Base-by-base conservation (phyloP, 305 asterid genomes). In the Lippia alba region DNA sequence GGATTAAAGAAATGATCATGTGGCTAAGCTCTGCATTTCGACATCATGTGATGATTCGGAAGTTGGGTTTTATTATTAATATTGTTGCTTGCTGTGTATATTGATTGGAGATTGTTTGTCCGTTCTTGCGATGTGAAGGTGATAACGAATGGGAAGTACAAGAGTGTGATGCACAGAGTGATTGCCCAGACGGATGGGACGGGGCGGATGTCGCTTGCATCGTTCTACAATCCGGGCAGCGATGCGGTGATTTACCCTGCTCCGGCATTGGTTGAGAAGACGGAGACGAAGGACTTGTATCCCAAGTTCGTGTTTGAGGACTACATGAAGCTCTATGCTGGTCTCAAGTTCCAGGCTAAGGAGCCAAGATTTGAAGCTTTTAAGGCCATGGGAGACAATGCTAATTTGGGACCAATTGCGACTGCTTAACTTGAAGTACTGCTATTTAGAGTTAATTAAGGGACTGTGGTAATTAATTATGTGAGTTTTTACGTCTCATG, bases 181-280 rank as follows among this genome's bases (percentile, higher is more conserved):
- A 75, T 81, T 1, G 91, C 91, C 0, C 94, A 85, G 61, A 59
- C 89, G 1, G 88, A 87, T 9, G 97, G 97, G 3, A 80, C n/a
- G 94, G 91, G 11, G 74, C 70, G 94, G 46, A 87, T 87, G 94
- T 87, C 94, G 2, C 0, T 87, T 8, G 94, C 94, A 4, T 87
- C 94, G 1, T 87, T 87, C 72, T 87, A 87, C 80, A 87, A 87
- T 66, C 94, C 91, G 15, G 94, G 89, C 45, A 80, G 84, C 61
- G 94, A 88, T 56, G 94, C 91, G 0, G 83, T 88, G 39, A 88
- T 88, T 54, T 85, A 75, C 12, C 94, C 94, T n/a, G 89, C 94
- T 19, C 84, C 89, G 3, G 81, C 60, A 20, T 72, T 87, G 75
- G 74, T 84, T 8, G 89, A 83, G 71, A 82, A 80, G 64, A 79